Conservation (phyloP, 2,329 filamentous ascomycete species). For the Eurotiales sp. region DNA sequence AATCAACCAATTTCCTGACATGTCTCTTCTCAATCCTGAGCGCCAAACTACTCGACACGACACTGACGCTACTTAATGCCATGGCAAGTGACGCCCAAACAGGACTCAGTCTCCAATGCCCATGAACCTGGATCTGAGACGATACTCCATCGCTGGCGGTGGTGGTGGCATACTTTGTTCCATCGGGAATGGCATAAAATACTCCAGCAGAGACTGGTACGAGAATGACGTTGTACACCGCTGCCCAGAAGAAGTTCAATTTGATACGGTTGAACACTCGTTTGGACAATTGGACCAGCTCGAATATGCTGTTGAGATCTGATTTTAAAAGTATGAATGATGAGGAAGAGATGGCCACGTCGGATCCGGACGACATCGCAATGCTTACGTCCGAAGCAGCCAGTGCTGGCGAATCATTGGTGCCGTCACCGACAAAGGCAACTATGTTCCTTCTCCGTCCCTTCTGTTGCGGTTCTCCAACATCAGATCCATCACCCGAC, state of each 20-base stretch:
- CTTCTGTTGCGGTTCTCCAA: not conserved
- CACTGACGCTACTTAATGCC: constrained; percentile 87
- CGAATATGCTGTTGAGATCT: constrained; percentile 65
- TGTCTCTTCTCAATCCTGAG: constrained; percentile 51
- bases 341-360: constrained; percentile 77
- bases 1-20: not conserved
- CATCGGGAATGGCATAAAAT: constrained; percentile 59
- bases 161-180: constrained; percentile 31
- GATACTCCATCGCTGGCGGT: constrained; percentile 23
- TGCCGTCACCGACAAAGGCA: constrained; percentile 82
- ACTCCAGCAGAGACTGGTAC: constrained; percentile 79
- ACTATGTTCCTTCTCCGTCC: constrained; percentile 47
- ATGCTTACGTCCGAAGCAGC: constrained; percentile 79
- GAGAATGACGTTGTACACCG: constrained; percentile 74
- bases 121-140: constrained; percentile 26
- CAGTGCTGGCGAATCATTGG: constrained; percentile 80
- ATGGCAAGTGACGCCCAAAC: constrained; percentile 86
- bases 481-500: constrained; percentile 50
- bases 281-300: constrained; percentile 66
- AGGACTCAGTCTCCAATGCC: constrained; percentile 46
- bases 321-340: constrained; percentile 77
- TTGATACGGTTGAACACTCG: constrained; percentile 73
- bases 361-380: constrained; percentile 73
- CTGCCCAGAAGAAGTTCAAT: constrained; percentile 82
- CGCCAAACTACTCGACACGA: constrained; percentile 75